Conservation (phyloP, 2,329 filamentous ascomycete genomes). For the Macrophomina tecta region DNA sequence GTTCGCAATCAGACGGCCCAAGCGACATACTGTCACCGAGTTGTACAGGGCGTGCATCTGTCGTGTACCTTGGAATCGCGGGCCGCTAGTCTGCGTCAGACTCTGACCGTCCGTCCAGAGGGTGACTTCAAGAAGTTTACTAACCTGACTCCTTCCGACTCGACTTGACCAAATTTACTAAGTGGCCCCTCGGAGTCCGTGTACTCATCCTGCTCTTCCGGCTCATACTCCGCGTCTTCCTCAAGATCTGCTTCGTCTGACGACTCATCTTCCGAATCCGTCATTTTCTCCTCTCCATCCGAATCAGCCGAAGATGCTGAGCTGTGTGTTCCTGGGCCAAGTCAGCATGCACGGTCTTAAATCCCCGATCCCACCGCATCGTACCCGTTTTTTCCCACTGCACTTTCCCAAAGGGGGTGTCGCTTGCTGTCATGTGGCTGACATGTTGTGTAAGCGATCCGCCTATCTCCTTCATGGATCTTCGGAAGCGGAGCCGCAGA, state of each 20-base stretch:
- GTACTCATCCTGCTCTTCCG: neutral
- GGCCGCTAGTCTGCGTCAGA: neutral
- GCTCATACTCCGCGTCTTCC: conserved; percentile 4
- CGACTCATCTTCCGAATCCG: conserved; percentile 8
- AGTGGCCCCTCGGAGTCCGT: neutral
- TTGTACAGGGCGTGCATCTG: conserved; percentile 16
- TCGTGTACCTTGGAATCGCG: neutral
- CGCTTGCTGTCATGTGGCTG: neutral
- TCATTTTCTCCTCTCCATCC: neutral
- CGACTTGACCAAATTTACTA: neutral
- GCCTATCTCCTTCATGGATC: conserved; percentile 1
- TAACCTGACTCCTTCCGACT: neutral
- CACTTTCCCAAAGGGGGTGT: conserved; percentile 2
- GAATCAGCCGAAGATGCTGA: conserved; percentile 7
- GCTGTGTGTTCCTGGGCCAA: neutral
- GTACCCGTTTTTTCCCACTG: conserved; percentile 15
- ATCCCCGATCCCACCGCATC: neutral
- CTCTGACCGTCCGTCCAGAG: neutral
- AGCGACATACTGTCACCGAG: neutral
- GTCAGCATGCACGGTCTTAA: neutral
- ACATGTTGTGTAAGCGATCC: neutral
- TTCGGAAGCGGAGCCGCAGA: neutral
- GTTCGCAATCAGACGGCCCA: neutral
- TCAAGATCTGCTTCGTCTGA: neutral
- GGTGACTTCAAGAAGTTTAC: neutral